phyloP scores from a whole-genome alignment of 2,329 filamentous ascomycete genomes.

The Colletotrichum cereale region DNA sequence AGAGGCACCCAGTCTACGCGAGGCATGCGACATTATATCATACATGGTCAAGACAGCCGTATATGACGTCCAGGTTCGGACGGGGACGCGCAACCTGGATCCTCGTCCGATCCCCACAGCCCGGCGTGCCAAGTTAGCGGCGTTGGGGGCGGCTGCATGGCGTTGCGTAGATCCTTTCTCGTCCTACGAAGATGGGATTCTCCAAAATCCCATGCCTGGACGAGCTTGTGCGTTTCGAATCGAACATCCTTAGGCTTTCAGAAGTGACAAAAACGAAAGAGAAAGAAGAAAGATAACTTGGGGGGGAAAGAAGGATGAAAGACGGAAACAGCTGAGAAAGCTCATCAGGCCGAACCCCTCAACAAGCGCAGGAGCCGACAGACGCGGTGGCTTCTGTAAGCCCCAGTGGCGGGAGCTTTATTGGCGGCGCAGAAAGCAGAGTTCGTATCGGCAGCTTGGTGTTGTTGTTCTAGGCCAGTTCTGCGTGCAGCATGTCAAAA shows the following conservation, averaged over 20 bases:
- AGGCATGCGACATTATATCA: constrained; percentile 2
- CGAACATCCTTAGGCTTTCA: neutral
- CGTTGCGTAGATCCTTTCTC: constrained; percentile 22
- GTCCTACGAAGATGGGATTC: constrained; percentile 12
- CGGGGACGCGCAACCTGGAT: constrained; percentile 12
- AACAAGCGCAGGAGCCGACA: neutral
- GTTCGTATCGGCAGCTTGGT: constrained; percentile 25
- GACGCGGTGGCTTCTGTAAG: constrained; percentile 19
- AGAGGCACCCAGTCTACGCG: neutral
- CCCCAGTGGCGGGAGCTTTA: constrained; percentile 23
- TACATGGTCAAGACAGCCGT: neutral
- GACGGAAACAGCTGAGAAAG: neutral
- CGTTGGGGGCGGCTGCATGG: constrained; percentile 28
- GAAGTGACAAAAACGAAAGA: neutral
- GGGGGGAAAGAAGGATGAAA: neutral
- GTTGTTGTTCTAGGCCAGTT: constrained; percentile 11
- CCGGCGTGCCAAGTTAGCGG: constrained; percentile 22
- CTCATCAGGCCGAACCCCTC: neutral
- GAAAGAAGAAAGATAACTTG: neutral
- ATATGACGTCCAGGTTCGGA: neutral
- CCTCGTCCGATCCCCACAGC: constrained; percentile 17
- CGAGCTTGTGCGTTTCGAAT: neutral
- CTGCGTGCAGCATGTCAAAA: constrained; percentile 6
- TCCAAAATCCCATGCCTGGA: constrained; percentile 6
- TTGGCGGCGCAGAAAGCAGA: neutral